Evolutionary conservation across 2,329 filamentous ascomycete genomes (phyloP).

Genomic region (Achaetomium macrosporum): DNA sequence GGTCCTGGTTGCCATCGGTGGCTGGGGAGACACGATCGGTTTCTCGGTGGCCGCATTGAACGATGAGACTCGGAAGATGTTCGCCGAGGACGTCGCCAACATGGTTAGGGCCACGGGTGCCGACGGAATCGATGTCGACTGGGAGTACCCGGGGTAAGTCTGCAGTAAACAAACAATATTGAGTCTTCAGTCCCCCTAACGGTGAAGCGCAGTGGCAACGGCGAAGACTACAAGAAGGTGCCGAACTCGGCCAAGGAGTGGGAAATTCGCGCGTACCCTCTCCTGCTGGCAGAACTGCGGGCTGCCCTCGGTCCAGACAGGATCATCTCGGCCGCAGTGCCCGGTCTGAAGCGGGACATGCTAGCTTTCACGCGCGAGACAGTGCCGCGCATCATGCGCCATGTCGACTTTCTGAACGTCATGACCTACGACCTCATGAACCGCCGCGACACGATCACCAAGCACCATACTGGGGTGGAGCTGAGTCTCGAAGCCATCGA

Average conservation of each 20-base stretch:
- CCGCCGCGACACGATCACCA: constrained; percentile 59
- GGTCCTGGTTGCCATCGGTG: constrained; percentile 65
- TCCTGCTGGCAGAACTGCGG: constrained; percentile 54
- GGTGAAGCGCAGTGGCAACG: constrained; percentile 47
- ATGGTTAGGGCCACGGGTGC: constrained; percentile 59
- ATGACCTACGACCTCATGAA: constrained; percentile 73
- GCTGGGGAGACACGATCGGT: constrained; percentile 64
- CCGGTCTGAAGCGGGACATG: constrained; percentile 58
- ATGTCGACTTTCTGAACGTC: constrained; percentile 62
- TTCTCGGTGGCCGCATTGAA: constrained; percentile 54
- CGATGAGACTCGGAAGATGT: constrained; percentile 46
- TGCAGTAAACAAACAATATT: neutral
- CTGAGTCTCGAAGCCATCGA: constrained; percentile 50
- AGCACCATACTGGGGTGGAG: constrained; percentile 56
- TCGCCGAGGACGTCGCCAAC: constrained; percentile 57
- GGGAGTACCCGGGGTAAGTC: constrained; percentile 47
- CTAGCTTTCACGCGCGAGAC: constrained; percentile 56
- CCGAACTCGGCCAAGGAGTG: constrained; percentile 53
- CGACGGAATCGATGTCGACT: constrained; percentile 63
- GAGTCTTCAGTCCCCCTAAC: neutral
- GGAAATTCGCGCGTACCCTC: constrained; percentile 58
- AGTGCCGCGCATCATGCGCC: constrained; percentile 51
- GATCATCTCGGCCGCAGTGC: constrained; percentile 61
- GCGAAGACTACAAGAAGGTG: constrained; percentile 58
- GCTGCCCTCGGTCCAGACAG: constrained; percentile 51